These are phyloP conservation scores for Terfezia claveryi DNA, from an alignment of 495 filamentous ascomycete genomes.

Conservation along the genomic window DNA sequence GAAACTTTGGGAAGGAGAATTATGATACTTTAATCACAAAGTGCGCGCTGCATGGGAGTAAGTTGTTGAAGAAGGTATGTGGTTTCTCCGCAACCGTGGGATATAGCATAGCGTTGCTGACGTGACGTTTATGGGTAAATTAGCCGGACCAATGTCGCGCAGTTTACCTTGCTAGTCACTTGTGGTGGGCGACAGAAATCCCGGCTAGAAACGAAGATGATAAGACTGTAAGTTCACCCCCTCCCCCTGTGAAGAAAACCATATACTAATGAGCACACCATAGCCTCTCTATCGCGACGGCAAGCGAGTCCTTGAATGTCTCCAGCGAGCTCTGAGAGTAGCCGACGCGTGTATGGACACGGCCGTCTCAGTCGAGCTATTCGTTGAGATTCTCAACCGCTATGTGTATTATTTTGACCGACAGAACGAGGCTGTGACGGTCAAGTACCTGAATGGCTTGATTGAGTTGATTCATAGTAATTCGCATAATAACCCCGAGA, in stretches of 20 bases:
- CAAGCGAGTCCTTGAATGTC: slow-evolving; percentile 85
- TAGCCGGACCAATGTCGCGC: slow-evolving; percentile 83
- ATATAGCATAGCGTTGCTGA: background rate
- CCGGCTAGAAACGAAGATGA: slow-evolving; percentile 63
- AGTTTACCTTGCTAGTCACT: slow-evolving; percentile 82
- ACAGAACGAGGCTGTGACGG: slow-evolving; percentile 93
- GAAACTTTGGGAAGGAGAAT: slow-evolving; percentile 83
- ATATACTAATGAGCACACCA: slow-evolving; percentile 22
- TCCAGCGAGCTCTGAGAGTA: slow-evolving; percentile 85
- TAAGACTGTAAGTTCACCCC: slow-evolving; percentile 19
- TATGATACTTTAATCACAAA: slow-evolving; percentile 98
- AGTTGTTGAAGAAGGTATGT: slow-evolving; percentile 60
- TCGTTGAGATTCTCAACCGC: slow-evolving; percentile 92
- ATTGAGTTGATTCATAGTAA: slow-evolving; percentile 98
- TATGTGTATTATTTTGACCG: slow-evolving; percentile 99
- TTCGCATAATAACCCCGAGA: slow-evolving; percentile 57
- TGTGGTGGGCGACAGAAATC: slow-evolving; percentile 95
- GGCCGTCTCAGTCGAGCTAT: slow-evolving; percentile 90
- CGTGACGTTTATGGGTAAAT: background rate
- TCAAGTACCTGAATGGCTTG: slow-evolving; percentile 91
- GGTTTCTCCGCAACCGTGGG: background rate
- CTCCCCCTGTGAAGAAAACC: slow-evolving; percentile 10
- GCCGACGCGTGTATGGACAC: slow-evolving; percentile 99
- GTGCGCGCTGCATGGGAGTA: slow-evolving; percentile 86
- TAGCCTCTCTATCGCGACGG: slow-evolving; percentile 67